Percentiles rank a stretch among this genome's conserved stretches.
phyloP scores from a whole-genome alignment of 371 early-diverging fungal genomes.

The Cokeromyces recurvatus region DNA sequence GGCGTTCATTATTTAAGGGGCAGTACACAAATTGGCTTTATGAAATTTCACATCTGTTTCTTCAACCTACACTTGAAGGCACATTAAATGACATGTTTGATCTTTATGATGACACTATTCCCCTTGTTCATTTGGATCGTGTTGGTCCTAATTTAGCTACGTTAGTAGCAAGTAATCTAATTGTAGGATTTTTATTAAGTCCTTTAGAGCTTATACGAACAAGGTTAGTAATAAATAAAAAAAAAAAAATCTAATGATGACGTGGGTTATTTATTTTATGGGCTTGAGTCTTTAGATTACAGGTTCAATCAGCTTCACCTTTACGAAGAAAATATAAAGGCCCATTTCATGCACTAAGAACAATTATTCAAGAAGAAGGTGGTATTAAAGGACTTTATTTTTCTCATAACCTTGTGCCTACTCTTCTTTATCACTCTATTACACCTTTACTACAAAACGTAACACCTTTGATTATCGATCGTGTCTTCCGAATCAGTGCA shows the following conservation, averaged over 20 bases:
- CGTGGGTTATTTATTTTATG: background rate
- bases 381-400: slow-evolving; percentile 69
- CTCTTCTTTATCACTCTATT: slow-evolving; percentile 71
- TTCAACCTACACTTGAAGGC: slow-evolving; percentile 79
- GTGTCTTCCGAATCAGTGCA: slow-evolving; percentile 60
- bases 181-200: slow-evolving; percentile 69
- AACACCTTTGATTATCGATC: slow-evolving; percentile 68
- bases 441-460: slow-evolving; percentile 69
- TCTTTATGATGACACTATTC: slow-evolving; percentile 75
- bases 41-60: slow-evolving; percentile 65
- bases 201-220: slow-evolving; percentile 81
- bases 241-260: background rate
- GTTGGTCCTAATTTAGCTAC: slow-evolving; percentile 69
- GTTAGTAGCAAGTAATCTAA: slow-evolving; percentile 61
- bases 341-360: slow-evolving; percentile 65
- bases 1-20: slow-evolving; percentile 62
- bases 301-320: slow-evolving; percentile 72
- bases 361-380: slow-evolving; percentile 79
- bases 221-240: slow-evolving; percentile 33
- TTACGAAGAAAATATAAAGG: slow-evolving; percentile 76
- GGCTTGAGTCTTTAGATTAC: slow-evolving; percentile 47
- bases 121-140: slow-evolving; percentile 64
- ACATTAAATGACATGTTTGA: slow-evolving; percentile 71
- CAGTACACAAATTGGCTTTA: slow-evolving; percentile 72
- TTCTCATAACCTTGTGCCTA: slow-evolving; percentile 65